Evolutionary conservation across 257 asterid genomes (phyloP), one percentile per base, ranked within the genome.

Genomic region (Salvia hispanica): DNA sequence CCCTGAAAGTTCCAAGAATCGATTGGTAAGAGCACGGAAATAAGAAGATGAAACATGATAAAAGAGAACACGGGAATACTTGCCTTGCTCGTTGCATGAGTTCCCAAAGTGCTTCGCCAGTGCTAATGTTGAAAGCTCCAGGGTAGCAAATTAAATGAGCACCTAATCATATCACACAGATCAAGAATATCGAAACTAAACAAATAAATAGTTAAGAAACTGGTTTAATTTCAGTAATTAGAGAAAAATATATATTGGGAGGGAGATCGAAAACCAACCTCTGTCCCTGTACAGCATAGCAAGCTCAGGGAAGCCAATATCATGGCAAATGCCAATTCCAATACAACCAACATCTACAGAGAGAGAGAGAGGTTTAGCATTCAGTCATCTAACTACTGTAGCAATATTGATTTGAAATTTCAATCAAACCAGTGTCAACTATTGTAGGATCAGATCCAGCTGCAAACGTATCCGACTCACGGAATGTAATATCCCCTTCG

Each of bases 271-370:
- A 1, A 62, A 79, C 83, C 84, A 25, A 25, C 31, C 31, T 82
- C 79, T 62, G 9, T 37, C 78, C 45, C 68, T 44, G 43, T 75
- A 77, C 15, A 71, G 3, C 84, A 79, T 77, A 28, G 85, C 77
- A 13, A 82, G 83, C 71, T 79, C 85, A 3, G 84, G 84, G 71
- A 82, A 79, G 69, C 79, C 69, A 16, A 82, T 68, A 72, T 77
- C 87, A 37, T 82, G 84, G 68, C 83, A 79, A 62, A 82, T 79
- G 46, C 85, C 88, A 14, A 79, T 66, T 48, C 81, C 85, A 36
- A 82, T 58, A n/a, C 72, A 18, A 36, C 83, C 83, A 43, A 75
- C 75, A 51, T 77, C 87, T 82, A 70, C 57, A 59, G 25, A 46
- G 31, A 25, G 25, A 46, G 31, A 25, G 31, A 25, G 31, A 25